Conservation (phyloP, 2,329 filamentous ascomycete genomes). For the Cladosporium sp. region DNA sequence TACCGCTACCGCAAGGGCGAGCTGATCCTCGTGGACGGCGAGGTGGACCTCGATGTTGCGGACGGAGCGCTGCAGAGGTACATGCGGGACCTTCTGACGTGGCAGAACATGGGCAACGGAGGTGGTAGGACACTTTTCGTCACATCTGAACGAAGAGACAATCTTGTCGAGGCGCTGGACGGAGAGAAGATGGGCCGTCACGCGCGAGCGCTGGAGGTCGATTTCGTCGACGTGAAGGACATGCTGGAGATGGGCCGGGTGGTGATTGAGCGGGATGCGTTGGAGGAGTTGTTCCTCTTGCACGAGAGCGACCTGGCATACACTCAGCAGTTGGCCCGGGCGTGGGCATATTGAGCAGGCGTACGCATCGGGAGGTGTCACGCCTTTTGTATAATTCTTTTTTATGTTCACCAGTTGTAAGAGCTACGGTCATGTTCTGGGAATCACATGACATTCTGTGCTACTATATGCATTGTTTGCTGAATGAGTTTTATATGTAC, state of each 20-base stretch:
- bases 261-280: constrained; percentile 79
- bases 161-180: constrained; percentile 67
- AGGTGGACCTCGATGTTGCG: constrained; percentile 64
- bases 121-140: constrained; percentile 75
- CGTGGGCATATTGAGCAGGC: not conserved
- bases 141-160: constrained; percentile 60
- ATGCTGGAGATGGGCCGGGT: constrained; percentile 80
- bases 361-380: not conserved
- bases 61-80: constrained; percentile 50
- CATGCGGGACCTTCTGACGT: constrained; percentile 66
- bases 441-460: not conserved
- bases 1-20: constrained; percentile 88
- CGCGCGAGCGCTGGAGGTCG: constrained; percentile 66
- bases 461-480: not conserved
- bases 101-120: constrained; percentile 67
- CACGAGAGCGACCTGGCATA: constrained; percentile 65
- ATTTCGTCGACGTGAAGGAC: constrained; percentile 95
- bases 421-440: constrained; percentile 2
- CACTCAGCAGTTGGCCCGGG: not conserved
- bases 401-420: not conserved
- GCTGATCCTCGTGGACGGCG: constrained; percentile 79
- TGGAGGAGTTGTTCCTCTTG: constrained; percentile 70
- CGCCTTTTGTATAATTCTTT: not conserved
- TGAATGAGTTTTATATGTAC: not conserved
- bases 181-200: constrained; percentile 61